A percentile compares a stretch with the other conserved stretches of the same genome.
Evolutionary conservation across 2,329 filamentous ascomycete genomes (phyloP).

Genomic region (Amphichorda felina): DNA sequence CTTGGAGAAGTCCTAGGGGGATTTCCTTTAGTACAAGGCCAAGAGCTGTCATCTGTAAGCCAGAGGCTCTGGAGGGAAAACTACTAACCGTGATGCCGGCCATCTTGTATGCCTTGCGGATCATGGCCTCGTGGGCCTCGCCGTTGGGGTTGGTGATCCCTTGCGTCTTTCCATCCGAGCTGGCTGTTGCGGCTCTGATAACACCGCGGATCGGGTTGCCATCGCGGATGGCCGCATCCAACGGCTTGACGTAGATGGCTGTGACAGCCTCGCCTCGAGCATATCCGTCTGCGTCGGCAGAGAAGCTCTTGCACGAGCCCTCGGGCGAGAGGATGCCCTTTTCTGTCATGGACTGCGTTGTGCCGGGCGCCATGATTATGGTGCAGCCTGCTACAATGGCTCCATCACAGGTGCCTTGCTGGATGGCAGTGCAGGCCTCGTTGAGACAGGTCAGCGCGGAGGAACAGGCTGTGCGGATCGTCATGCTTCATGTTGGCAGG

Average conservation of each 20-base stretch:
- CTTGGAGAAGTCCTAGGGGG: slow-evolving; percentile 6
- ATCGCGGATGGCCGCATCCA: slow-evolving; percentile 29
- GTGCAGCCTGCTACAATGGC: slow-evolving; percentile 3
- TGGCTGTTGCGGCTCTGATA: slow-evolving; percentile 17
- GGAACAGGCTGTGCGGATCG: slow-evolving; percentile 3
- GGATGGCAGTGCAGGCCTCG: slow-evolving; percentile 1
- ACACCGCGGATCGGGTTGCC: slow-evolving; percentile 25
- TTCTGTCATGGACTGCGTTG: slow-evolving; percentile 8
- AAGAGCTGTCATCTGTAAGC: no score
- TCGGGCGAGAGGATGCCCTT: slow-evolving; percentile 14
- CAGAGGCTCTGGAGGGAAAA: no score
- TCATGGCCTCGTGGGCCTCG: slow-evolving; percentile 22
- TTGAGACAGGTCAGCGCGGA: slow-evolving; percentile 1
- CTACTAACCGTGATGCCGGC: slow-evolving; percentile 15
- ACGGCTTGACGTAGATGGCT: slow-evolving; percentile 27
- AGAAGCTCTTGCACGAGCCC: slow-evolving; percentile 18
- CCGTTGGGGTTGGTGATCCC: slow-evolving; percentile 22
- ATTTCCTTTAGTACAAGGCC: no score
- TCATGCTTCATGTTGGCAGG: no score
- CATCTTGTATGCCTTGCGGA: slow-evolving; percentile 20
- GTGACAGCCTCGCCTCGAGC: slow-evolving; percentile 31
- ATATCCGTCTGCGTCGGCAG: slow-evolving; percentile 30
- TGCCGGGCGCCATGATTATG: slow-evolving; percentile 1
- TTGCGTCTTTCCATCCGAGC: slow-evolving; percentile 23
- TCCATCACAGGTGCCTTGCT: not conserved